phyloP scores from a whole-genome alignment of 371 early-diverging fungal genomes.

The Mortierella polycephala region DNA sequence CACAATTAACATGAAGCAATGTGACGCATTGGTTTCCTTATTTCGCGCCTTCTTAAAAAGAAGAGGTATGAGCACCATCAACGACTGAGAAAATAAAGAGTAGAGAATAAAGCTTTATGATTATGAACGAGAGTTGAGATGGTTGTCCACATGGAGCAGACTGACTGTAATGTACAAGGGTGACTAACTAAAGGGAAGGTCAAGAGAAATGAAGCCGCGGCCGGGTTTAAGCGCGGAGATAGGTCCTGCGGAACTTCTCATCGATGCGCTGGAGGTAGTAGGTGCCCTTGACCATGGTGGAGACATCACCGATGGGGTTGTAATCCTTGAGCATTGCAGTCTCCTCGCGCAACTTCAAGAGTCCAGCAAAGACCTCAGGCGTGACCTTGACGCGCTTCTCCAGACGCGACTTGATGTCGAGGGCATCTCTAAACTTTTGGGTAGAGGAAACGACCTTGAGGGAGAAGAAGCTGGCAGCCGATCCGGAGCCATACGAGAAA shows the following conservation, averaged over 20 bases:
- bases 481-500: slow-evolving; percentile 98
- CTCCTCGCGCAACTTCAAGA: slow-evolving; percentile 90
- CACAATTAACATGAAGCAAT: too few species aligned
- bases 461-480: slow-evolving; percentile 94
- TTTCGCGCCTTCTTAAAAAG: too few species aligned
- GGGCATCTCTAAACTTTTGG: slow-evolving; percentile 65
- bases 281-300: slow-evolving; percentile 69
- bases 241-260: slow-evolving; percentile 92
- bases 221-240: slow-evolving; percentile 62
- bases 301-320: slow-evolving; percentile 74
- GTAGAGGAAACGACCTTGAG: slow-evolving; percentile 81
- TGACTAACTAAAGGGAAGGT: background rate
- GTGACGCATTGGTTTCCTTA: too few species aligned
- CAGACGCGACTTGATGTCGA: slow-evolving; percentile 80
- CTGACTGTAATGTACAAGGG: too few species aligned
- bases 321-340: slow-evolving; percentile 87
- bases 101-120: too few species aligned
- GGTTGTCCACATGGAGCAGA: too few species aligned
- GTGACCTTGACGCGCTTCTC: slow-evolving; percentile 77
- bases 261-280: slow-evolving; percentile 92
- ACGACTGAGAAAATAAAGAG: too few species aligned
- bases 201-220: too few species aligned
- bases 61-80: too few species aligned
- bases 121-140: too few species aligned
- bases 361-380: slow-evolving; percentile 82